These are phyloP conservation scores for Rutstroemia sp. DNA, from an alignment of 2,329 filamentous ascomycete genomes.

Conservation along the genomic window DNA sequence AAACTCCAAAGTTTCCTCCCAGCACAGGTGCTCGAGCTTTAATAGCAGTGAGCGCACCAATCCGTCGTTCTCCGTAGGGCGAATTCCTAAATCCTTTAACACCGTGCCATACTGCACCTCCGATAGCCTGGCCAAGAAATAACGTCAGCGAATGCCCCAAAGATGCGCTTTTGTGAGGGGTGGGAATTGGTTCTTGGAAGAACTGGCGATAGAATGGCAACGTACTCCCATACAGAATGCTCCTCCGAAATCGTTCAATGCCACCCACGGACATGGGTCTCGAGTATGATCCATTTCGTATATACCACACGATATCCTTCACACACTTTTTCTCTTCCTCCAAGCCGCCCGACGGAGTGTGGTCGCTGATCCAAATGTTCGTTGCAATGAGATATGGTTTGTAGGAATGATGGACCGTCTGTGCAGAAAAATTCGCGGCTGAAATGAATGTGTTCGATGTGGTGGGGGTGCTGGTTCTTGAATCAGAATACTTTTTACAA, in stretches of 20 bases:
- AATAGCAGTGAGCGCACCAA: constrained; percentile 93
- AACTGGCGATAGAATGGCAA: constrained; percentile 21
- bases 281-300: constrained; percentile 81
- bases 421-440: no score
- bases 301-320: constrained; percentile 8
- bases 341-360: no score
- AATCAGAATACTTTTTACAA: constrained; percentile 1
- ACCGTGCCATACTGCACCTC: constrained; percentile 88
- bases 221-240: constrained; percentile 94
- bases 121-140: constrained; percentile 49
- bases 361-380: no score
- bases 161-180: not conserved
- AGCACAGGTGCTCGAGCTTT: constrained; percentile 95
- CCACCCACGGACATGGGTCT: constrained; percentile 95
- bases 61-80: constrained; percentile 86
- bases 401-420: no score
- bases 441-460: not conserved
- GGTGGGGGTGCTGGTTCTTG: not conserved
- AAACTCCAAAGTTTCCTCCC: constrained; percentile 96
- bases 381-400: no score
- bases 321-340: no score
- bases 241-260: constrained; percentile 94
- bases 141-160: constrained; percentile 14
- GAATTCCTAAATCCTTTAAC: constrained; percentile 91
- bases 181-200: not conserved